A percentile compares a stretch with the other conserved stretches of the same genome.
phyloP scores from a whole-genome alignment of 192 early-diverging fungal genomes.

The Linnemannia elongata region DNA sequence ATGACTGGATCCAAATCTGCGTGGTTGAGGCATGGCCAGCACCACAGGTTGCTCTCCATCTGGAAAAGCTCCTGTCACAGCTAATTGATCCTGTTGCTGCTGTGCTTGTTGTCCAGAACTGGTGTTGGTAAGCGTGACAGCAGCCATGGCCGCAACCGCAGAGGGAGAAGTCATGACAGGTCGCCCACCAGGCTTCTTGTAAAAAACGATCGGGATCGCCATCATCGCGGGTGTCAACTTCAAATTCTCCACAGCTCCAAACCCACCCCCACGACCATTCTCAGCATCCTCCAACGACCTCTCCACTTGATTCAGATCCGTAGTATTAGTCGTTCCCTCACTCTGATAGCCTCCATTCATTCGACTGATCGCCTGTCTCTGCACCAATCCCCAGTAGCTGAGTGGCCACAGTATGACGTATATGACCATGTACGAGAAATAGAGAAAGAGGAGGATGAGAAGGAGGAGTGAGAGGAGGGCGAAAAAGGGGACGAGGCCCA shows the following conservation, averaged over 20 bases:
- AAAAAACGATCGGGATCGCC: slow-evolving; percentile 40
- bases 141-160: neutral
- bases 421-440: slow-evolving; percentile 30
- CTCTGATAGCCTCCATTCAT: slow-evolving; percentile 49
- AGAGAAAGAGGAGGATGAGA: slow-evolving; percentile 11
- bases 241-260: slow-evolving; percentile 13
- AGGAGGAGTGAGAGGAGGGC: slow-evolving; percentile 22
- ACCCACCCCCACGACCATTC: slow-evolving; percentile 10
- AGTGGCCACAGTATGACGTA: slow-evolving; percentile 29
- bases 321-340: slow-evolving; percentile 40
- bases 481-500: slow-evolving; percentile 51
- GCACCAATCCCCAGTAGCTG: slow-evolving; percentile 34
- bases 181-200: slow-evolving; percentile 15
- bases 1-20: too few species aligned
- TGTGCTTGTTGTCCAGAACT: neutral
- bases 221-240: slow-evolving; percentile 47
- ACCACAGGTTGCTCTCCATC: slow-evolving; percentile 1
- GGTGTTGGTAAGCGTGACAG: neutral
- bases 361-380: slow-evolving; percentile 44
- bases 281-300: slow-evolving; percentile 11
- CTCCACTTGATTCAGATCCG: slow-evolving; percentile 33
- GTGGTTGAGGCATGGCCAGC: neutral
- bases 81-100: neutral
- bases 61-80: neutral
- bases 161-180: neutral